phyloP scores from a whole-genome alignment of 352 stramenopile species.

The Globisporangium cylindrosporum region DNA sequence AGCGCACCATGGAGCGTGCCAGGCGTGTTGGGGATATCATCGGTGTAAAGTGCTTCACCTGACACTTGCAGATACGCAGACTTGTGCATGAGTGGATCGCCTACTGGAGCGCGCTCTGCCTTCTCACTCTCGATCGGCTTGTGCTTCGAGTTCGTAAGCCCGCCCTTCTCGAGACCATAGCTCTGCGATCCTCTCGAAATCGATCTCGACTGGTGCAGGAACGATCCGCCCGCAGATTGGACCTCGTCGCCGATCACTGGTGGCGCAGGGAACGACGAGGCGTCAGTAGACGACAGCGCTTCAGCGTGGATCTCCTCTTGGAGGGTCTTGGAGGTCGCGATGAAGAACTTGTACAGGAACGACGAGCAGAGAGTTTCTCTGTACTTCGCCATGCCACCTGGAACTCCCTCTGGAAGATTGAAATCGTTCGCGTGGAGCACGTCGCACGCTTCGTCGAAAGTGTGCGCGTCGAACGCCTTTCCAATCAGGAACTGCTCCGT shows the following conservation, averaged over 20 bases:
- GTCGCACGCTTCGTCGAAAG: constrained; percentile 81
- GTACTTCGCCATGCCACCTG: constrained; percentile 94
- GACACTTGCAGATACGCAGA: constrained; percentile 93
- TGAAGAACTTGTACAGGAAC: constrained; percentile 96
- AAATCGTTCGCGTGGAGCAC: constrained; percentile 88
- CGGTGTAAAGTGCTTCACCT: constrained; percentile 93
- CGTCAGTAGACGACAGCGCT: constrained; percentile 10
- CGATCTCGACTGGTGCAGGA: constrained; percentile 53
- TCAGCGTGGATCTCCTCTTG: constrained; percentile 32
- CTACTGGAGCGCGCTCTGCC: constrained; percentile 69
- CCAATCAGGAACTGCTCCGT: constrained; percentile 76
- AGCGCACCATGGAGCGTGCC: constrained; percentile 90
- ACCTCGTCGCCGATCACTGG: constrained; percentile 36
- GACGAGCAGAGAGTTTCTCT: constrained; percentile 91
- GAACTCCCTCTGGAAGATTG: constrained; percentile 87
- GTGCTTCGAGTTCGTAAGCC: constrained; percentile 65
- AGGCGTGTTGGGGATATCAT: constrained; percentile 89
- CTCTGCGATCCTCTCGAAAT: constrained; percentile 51
- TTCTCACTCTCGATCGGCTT: constrained; percentile 34
- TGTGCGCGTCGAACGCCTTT: constrained; percentile 74
- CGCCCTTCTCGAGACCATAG: constrained; percentile 59
- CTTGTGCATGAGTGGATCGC: constrained; percentile 91
- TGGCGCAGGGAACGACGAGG: constrained; percentile 19
- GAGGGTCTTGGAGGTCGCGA: constrained; percentile 63
- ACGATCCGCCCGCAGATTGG: constrained; percentile 53